A percentile compares a stretch with the other conserved stretches of the same genome.
Conservation (phyloP, 371 early-diverging fungal genomes). For the Conidiobolus incongruus region DNA sequence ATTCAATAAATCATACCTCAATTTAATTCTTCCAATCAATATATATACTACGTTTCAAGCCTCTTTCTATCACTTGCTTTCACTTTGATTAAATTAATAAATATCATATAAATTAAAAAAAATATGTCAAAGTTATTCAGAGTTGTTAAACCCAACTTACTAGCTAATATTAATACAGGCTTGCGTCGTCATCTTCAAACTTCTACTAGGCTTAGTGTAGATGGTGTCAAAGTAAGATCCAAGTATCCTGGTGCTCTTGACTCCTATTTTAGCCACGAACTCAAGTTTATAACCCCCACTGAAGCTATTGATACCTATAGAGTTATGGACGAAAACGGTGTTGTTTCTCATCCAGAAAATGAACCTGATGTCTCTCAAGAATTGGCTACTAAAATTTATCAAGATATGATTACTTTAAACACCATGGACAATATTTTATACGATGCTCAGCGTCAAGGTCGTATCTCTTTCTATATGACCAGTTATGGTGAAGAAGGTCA, state of each 20-base stretch:
- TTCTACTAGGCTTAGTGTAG: not conserved
- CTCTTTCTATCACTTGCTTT: no score
- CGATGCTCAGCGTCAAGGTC: conserved; percentile 95
- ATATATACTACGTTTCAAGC: no score
- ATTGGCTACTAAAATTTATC: conserved; percentile 51
- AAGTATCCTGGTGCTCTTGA: conserved; percentile 32
- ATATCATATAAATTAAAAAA: no score
- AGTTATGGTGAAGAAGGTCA: conserved; percentile 93
- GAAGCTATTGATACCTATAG: conserved; percentile 71
- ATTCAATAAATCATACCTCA: no score
- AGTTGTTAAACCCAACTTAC: no score
- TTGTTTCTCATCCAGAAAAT: conserved; percentile 34
- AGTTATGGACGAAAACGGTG: conserved; percentile 78
- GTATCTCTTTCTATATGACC: conserved; percentile 97
- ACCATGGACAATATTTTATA: conserved; percentile 84
- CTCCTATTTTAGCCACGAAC: conserved; percentile 18
- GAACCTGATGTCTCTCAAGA: conserved; percentile 63
- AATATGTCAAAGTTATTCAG: no score
- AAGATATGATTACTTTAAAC: conserved; percentile 72
- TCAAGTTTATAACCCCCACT: conserved; percentile 20
- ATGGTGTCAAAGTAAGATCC: conserved; percentile 9
- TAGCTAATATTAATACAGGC: no score
- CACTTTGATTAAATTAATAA: no score
- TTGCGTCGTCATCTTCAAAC: no score
- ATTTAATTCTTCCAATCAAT: no score